Evolutionary conservation across 1,139 yeast genomes (phyloP).

Genomic region (Sugiyamaella grinbergsii): DNA sequence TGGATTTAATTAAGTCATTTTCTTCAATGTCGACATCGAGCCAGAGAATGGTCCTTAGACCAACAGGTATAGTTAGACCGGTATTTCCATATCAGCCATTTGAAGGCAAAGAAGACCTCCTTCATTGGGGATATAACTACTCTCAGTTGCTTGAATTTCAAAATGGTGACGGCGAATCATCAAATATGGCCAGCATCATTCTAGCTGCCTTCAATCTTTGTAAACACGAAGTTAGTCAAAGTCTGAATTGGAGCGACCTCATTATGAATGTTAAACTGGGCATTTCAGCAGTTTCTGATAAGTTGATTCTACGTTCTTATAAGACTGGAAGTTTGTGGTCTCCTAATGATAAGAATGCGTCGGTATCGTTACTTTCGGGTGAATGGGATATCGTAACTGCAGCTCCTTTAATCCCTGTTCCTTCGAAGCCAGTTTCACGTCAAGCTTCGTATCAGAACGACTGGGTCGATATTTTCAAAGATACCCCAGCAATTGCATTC

Average conservation of each 20-base stretch:
- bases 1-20: conserved; percentile 30
- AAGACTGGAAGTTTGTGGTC: conserved; percentile 26
- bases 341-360: conserved; percentile 21
- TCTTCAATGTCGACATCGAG: conserved; percentile 29
- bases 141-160: conserved; percentile 13
- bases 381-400: conserved; percentile 33
- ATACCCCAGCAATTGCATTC: conserved; percentile 26
- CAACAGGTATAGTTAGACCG: conserved; percentile 30
- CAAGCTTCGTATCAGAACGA: background rate
- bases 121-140: conserved; percentile 28
- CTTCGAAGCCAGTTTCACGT: conserved; percentile 15
- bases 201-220: conserved; percentile 33
- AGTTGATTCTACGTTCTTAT: conserved; percentile 27
- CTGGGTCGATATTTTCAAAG: conserved; percentile 2
- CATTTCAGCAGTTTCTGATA: conserved; percentile 9
- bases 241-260: conserved; percentile 20
- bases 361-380: conserved; percentile 25
- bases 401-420: conserved; percentile 28
- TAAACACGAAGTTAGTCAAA: conserved; percentile 23
- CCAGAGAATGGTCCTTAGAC: conserved; percentile 28
- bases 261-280: conserved; percentile 1
- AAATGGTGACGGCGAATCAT: background rate
- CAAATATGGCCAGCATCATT: conserved; percentile 9
- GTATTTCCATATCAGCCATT: conserved; percentile 31
- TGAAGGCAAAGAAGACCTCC: conserved; percentile 20